Conservation (phyloP, 768 basidiomycete species). For the Russula ochroleuca region DNA sequence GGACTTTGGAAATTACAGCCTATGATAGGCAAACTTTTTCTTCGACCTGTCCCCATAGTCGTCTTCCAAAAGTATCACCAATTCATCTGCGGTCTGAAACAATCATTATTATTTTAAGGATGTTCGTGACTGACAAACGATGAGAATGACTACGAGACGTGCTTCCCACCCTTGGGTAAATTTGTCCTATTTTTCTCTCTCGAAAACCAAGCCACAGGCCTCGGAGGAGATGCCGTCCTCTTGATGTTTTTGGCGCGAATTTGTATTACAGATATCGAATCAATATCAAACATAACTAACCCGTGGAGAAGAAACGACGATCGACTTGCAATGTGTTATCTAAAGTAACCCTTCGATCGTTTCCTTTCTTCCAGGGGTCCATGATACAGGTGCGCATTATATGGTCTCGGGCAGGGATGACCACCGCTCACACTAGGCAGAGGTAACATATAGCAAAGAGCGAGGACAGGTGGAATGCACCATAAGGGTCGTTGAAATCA, state of each 20-base stretch:
- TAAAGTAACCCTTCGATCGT: no score
- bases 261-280: neutral
- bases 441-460: no score
- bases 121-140: neutral
- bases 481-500: no score
- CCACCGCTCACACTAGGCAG: no score
- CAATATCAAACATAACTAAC: no score
- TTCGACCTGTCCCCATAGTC: neutral
- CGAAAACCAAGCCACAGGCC: neutral
- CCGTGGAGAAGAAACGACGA: no score
- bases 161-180: neutral
- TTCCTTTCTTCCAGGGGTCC: no score
- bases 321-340: no score
- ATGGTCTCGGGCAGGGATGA: no score
- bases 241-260: neutral
- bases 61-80: neutral
- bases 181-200: neutral
- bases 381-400: no score
- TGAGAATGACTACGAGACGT: neutral
- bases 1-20: conserved; percentile 54
- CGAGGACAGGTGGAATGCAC: no score
- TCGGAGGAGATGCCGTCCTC: no score
- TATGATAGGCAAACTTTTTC: neutral
- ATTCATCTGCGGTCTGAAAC: neutral
- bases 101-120: neutral